phyloP scores from a whole-genome alignment of 345 rosid genomes.

The Eucalyptus brandiana region DNA sequence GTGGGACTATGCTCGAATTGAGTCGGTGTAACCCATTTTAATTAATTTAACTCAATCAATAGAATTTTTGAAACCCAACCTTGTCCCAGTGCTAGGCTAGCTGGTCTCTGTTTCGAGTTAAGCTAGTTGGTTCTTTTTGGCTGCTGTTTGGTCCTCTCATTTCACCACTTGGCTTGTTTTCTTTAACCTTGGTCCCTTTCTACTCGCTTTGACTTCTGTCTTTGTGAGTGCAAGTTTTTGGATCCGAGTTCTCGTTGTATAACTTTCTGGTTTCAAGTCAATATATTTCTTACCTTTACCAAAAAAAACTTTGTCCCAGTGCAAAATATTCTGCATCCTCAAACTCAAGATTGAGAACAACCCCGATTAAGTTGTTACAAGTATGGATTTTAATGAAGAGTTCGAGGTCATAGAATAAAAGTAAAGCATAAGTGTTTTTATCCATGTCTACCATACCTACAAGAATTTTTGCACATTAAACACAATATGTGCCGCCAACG shows the following conservation, averaged over 20 bases:
- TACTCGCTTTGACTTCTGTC: too few relatives aligned
- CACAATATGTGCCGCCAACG: background rate
- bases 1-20: background rate
- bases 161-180: too few relatives aligned
- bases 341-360: background rate
- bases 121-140: too few relatives aligned
- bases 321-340: background rate
- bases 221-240: too few relatives aligned
- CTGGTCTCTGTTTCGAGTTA: too few relatives aligned
- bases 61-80: background rate
- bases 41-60: background rate
- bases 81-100: fast-evolving
- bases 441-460: background rate
- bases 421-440: background rate
- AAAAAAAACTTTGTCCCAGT: fast-evolving
- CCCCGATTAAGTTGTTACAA: background rate
- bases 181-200: too few relatives aligned
- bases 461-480: background rate
- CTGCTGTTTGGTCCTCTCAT: too few relatives aligned
- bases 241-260: too few relatives aligned
- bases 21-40: fast-evolving
- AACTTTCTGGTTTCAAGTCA: too few relatives aligned
- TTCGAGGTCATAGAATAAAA: background rate
- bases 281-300: too few relatives aligned
- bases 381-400: background rate